Base-by-base conservation (phyloP, 108 stramenopile species). In the Thalassiosira profunda region DNA sequence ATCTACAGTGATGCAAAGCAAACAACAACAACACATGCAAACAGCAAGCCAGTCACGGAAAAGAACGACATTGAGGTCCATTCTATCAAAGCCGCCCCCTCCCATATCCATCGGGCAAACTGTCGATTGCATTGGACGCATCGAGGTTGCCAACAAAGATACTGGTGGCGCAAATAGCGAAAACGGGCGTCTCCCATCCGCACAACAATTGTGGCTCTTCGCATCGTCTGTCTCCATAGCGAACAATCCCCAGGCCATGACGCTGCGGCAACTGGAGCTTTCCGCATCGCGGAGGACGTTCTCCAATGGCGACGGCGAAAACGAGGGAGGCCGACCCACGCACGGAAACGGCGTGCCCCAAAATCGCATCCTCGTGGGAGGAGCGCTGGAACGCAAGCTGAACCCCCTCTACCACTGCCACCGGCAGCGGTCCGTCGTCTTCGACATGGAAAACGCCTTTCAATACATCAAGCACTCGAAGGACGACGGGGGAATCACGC, bases 111-210 rank as follows among this genome's bases (percentile, higher is more conserved):
- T 64, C 9, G 76, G 76, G 17, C 68, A 64, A 25, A 58, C 68
- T 38, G 68, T 77, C 18, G 76, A 77, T 45, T 77, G 76, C 68
- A 70, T 77, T 42, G 76, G 76, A 8, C 28, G 36, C 18, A 48
- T 77, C 7, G 58, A 63, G 25, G n/a, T 58, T 35, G 60, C 56
- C 21, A 34, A n/a, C 35, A 26, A 59, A 20, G 31, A 55, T 5
- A 10, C 18, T 10, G 14, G 9, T 17, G 0, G 6, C 51, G 18
- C 17, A 42, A 5, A 5, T 14, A 49, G n/a, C 25, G 0, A 8
- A 4, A 17, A 37, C 12, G 25, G 26, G 14, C 25, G 23, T 45
- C 52, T 31, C 6, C 4, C 7, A 29, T 29, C 60, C 33, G 2
- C 38, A 20, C 51, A 48, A 26, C 24, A 38, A 40, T 23, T 56